These are phyloP conservation scores for Apiospora phragmitis DNA, from an alignment of 2,329 filamentous ascomycete genomes.

Conservation along the genomic window DNA sequence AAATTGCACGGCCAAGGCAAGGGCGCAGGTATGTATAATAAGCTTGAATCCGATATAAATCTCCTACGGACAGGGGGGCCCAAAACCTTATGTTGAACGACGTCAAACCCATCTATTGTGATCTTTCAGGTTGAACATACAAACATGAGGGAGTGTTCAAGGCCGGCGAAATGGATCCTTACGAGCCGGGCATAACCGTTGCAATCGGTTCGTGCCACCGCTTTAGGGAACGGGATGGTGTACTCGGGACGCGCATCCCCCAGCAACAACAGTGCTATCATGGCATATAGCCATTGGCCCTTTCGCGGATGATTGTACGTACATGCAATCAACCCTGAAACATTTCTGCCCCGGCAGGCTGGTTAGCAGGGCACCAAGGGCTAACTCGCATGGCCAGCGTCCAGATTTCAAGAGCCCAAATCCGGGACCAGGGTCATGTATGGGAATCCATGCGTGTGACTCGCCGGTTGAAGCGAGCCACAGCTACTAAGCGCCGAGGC, in stretches of 20 bases:
- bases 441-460: slow-evolving; percentile 31
- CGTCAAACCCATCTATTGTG: not conserved
- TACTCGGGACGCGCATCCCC: not conserved
- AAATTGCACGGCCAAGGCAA: not conserved
- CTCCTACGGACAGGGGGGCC: not conserved
- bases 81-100: not conserved
- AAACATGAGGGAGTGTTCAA: not conserved
- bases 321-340: not conserved
- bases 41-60: not conserved
- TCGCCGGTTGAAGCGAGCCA: slow-evolving; percentile 44
- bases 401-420: slow-evolving; percentile 1
- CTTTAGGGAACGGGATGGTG: not conserved
- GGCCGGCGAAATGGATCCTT: not conserved
- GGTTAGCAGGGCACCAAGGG: slow-evolving; percentile 1
- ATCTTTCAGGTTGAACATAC: not conserved
- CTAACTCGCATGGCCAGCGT: slow-evolving; percentile 14
- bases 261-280: slow-evolving; percentile 9
- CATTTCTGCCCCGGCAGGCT: slow-evolving; percentile 6
- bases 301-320: not conserved
- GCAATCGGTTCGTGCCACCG: not conserved
- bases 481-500: slow-evolving; percentile 57
- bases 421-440: slow-evolving; percentile 7
- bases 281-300: slow-evolving; percentile 9
- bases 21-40: not conserved
- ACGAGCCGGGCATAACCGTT: not conserved